phyloP scores from a whole-genome alignment of 1,139 yeast species.

The Spencermartinsiella ligniputridi region DNA sequence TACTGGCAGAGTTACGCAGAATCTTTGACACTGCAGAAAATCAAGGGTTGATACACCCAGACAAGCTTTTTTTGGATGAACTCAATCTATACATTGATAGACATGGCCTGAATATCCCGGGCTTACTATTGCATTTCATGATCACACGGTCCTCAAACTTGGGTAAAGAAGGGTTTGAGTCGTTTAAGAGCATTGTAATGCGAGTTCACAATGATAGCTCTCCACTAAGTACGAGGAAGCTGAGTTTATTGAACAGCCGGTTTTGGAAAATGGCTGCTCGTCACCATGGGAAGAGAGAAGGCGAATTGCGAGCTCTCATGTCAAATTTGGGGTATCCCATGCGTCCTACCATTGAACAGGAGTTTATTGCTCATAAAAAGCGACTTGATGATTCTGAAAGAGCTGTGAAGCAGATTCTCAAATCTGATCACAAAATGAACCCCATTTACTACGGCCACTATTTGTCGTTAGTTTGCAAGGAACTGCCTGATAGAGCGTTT shows the following conservation, averaged over 20 bases:
- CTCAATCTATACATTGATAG: not conserved
- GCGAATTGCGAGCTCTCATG: not conserved
- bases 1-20: not conserved
- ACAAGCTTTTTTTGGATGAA: not conserved
- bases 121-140: slow-evolving; percentile 2
- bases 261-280: slow-evolving; percentile 5
- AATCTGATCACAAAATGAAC: not conserved
- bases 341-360: not conserved
- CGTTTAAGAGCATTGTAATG: not conserved
- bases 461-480: slow-evolving; percentile 1
- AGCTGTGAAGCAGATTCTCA: not conserved
- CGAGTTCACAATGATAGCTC: not conserved
- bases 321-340: not conserved
- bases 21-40: not conserved
- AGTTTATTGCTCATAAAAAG: not conserved
- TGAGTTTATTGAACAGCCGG: not conserved
- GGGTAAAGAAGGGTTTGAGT: not conserved
- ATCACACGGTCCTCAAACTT: not conserved
- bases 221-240: not conserved
- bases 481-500: slow-evolving; percentile 1
- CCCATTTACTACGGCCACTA: slow-evolving; percentile 2
- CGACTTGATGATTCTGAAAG: not conserved
- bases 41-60: not conserved
- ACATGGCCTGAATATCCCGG: not conserved
- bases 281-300: not conserved